A percentile compares a stretch with the other conserved stretches of the same genome.
Evolutionary conservation across 1,284 basidiomycete species (phyloP).

Genomic region (Pholiota adiposa): DNA sequence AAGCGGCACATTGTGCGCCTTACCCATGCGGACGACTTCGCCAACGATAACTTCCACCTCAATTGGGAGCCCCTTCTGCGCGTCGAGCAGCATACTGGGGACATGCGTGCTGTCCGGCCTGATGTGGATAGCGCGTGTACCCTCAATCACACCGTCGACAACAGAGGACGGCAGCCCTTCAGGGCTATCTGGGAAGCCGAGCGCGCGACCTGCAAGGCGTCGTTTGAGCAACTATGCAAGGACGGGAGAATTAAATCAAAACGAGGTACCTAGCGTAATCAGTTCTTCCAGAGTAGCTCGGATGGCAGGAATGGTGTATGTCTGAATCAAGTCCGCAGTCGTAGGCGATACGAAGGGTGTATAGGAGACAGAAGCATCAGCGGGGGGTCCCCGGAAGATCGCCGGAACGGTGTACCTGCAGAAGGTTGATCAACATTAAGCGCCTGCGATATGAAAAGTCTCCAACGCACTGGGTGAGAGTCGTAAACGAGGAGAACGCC

Average conservation of each 20-base stretch:
- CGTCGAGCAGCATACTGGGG: conserved; percentile 68
- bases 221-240: background rate
- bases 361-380: conserved; percentile 36
- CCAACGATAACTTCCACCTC: conserved; percentile 72
- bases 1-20: conserved; percentile 45
- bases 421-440: background rate
- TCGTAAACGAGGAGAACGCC: conserved; percentile 54
- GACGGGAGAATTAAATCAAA: background rate
- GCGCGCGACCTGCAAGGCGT: conserved; percentile 41
- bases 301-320: conserved; percentile 52
- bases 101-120: conserved; percentile 49
- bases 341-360: conserved; percentile 43
- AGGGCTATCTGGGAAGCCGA: conserved; percentile 50
- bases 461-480: conserved; percentile 47
- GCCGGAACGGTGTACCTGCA: conserved; percentile 49
- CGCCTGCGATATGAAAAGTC: background rate
- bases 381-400: conserved; percentile 53
- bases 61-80: conserved; percentile 55
- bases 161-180: conserved; percentile 48
- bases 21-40: conserved; percentile 59
- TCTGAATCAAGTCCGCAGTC: conserved; percentile 47
- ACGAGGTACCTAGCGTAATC: conserved; percentile 42
- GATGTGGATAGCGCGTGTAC: conserved; percentile 42
- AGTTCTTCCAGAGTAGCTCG: conserved; percentile 51
- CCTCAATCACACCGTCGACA: conserved; percentile 43